Base-by-base conservation (phyloP, 1,284 basidiomycete species). In the Apiotrichum laibachii region DNA sequence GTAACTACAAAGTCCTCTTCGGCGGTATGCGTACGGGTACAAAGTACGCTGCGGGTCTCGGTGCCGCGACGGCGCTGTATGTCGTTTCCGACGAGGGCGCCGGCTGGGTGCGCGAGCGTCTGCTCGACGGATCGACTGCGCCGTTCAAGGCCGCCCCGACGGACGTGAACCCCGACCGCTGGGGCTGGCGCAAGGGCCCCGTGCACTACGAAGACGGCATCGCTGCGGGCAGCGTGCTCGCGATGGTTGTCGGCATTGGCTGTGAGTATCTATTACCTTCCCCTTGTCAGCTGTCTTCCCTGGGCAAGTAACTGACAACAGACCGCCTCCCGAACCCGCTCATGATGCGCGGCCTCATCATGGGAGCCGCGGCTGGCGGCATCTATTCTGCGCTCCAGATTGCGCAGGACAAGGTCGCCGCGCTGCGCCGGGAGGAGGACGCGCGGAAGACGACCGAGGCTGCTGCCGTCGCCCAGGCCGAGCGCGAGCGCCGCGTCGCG, bases 1-100 rank as follows among this genome's bases (percentile, higher is more conserved):
- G 77, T 45, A 79, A 79, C 51, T 79, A 79, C 62, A 67, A 72
- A 33, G 68, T 79, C 34, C 59, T 77, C 53, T 72, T 67, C 43
- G 69, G 63, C 6, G 71, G 70, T 1, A 56, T 67, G 21, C 63
- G 63, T 18, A 63, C 65, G n/a, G 77, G 75, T 8, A 64, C 61
- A 1, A 65, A 62, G 50, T 74, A 73, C 50, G 72, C 72, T 21
- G 34, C 69, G 0, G 67, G 64, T 1, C 60, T 79, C 0, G 71
- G 72, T 16, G 64, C 66, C 0, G 72, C 72, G 2, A 72, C 72
- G 5, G 61, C 64, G 1, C 53, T 65, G 0, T 77, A 72, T 55
- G 69, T 73, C 0, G 46, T 71, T 3, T 50, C 70, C 9, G 77
- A 79, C 47, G 77, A 79, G 56, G 64, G 66, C 5, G 59, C 69